Evolutionary conservation across 169 alveolate genomes (phyloP).

Genomic region (Besnoitia besnoiti): DNA sequence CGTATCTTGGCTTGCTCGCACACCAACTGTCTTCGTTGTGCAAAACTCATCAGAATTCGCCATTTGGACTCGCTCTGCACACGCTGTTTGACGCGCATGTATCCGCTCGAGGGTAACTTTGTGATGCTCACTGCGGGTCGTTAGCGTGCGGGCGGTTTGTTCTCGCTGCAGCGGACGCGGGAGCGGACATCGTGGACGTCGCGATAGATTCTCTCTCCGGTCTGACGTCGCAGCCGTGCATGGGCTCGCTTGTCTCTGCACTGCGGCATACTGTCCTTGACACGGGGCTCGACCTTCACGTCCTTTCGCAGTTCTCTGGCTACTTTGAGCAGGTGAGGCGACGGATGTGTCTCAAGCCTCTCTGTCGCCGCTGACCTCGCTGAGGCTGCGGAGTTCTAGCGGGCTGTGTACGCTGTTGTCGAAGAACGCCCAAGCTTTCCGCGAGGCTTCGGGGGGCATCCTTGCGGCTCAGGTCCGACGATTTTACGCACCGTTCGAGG

Average conservation of each 20-base stretch:
- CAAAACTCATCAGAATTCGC: no score
- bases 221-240: constrained; percentile 57
- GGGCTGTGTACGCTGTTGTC: neutral
- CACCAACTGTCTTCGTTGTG: no score
- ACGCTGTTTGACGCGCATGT: no score
- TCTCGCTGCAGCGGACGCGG: constrained; percentile 37
- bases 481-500: constrained; percentile 52
- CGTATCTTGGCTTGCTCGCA: no score
- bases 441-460: neutral
- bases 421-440: neutral
- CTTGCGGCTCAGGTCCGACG: constrained; percentile 20
- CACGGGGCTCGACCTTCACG: neutral
- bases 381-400: no score
- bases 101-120: no score
- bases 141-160: no score
- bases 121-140: no score
- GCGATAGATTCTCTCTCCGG: constrained; percentile 42
- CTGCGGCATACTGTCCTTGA: neutral
- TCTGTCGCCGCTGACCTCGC: no score
- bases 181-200: constrained; percentile 55
- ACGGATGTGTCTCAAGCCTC: no score
- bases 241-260: constrained; percentile 54
- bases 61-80: no score
- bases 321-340: constrained; percentile 40
- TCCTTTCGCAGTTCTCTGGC: constrained; percentile 23